Percentiles rank a stretch among this genome's conserved stretches.
These are phyloP conservation scores for Amphicarpaea edgeworthii DNA, from an alignment of 306 rosid genomes.

Conservation along the genomic window DNA sequence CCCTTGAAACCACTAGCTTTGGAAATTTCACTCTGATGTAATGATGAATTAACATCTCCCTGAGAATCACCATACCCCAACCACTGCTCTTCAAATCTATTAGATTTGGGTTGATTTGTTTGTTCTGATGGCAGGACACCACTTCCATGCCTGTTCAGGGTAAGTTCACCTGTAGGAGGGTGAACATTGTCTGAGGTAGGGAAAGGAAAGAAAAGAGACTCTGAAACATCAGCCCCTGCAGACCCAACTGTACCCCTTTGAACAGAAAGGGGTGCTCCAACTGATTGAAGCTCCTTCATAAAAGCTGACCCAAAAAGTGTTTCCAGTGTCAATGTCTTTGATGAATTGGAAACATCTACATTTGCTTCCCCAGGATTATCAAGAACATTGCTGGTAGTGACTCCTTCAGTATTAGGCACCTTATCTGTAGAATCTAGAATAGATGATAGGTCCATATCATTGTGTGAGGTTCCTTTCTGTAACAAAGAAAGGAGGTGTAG, in stretches of 20 bases:
- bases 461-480: constrained; percentile 69
- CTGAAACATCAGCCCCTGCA: constrained; percentile 62
- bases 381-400: constrained; percentile 46
- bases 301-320: constrained; percentile 95
- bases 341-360: constrained; percentile 61
- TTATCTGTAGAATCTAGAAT: constrained; percentile 53
- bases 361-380: constrained; percentile 61
- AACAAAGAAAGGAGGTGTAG: constrained; percentile 84
- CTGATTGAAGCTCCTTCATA: constrained; percentile 95
- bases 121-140: constrained; percentile 53
- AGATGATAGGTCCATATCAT: constrained; percentile 52
- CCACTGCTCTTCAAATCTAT: constrained; percentile 67
- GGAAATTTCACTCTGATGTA: constrained; percentile 55
- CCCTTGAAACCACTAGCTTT: constrained; percentile 63
- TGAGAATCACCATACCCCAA: constrained; percentile 61
- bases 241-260: constrained; percentile 74
- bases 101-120: constrained; percentile 60
- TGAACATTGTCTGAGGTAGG: constrained; percentile 56
- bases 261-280: constrained; percentile 96
- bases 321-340: constrained; percentile 78
- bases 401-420: constrained; percentile 52
- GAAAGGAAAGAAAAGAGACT: constrained; percentile 62
- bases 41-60: constrained; percentile 63
- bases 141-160: constrained; percentile 59
- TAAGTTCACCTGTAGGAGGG: constrained; percentile 52